Conservation (phyloP, 495 filamentous ascomycete species). For the Bombardia bombarda region DNA sequence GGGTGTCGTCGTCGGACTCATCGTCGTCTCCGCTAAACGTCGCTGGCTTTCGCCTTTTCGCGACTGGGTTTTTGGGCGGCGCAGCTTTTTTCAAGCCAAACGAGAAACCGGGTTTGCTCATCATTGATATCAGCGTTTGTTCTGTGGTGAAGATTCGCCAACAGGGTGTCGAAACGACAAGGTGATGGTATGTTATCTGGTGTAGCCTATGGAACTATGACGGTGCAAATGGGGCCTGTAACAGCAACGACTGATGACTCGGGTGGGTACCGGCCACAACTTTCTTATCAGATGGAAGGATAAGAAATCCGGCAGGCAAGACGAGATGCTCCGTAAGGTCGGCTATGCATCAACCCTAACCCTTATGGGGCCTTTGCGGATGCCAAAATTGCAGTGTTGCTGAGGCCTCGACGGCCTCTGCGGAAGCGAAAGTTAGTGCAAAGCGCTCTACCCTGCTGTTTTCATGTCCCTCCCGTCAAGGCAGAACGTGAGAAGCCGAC, state of each 20-base stretch:
- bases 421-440: too few species aligned
- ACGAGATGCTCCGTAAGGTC: too few species aligned
- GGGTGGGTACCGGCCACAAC: background rate
- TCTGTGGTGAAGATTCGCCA: background rate
- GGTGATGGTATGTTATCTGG: background rate
- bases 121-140: background rate
- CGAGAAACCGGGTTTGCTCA: slow-evolving; percentile 26
- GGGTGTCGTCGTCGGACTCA: slow-evolving; percentile 13
- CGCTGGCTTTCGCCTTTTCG: slow-evolving; percentile 10
- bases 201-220: background rate
- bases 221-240: too few species aligned
- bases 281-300: background rate
- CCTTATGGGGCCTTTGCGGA: too few species aligned
- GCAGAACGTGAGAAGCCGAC: too few species aligned
- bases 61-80: background rate
- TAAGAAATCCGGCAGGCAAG: background rate
- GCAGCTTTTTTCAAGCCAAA: slow-evolving; percentile 24
- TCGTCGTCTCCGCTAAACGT: slow-evolving; percentile 23
- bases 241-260: too few species aligned
- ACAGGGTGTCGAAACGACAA: background rate
- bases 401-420: too few species aligned
- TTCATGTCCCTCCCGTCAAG: too few species aligned
- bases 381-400: too few species aligned
- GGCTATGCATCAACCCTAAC: too few species aligned
- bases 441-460: too few species aligned